phyloP scores from a whole-genome alignment of 106 monocot species.

The Platanthera zijinensis region DNA sequence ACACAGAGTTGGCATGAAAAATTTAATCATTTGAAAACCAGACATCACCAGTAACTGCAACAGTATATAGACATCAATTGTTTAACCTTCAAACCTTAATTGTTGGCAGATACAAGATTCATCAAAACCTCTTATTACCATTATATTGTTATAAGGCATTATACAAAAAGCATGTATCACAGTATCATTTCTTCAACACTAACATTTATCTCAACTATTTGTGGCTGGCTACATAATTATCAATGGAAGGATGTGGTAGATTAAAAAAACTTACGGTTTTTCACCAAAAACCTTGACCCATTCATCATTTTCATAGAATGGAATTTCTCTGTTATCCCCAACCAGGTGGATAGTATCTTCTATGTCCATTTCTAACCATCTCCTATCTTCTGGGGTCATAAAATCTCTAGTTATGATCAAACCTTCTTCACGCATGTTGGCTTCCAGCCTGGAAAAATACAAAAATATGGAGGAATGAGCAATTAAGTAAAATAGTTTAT shows the following conservation, averaged over 20 bases:
- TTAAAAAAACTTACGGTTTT: constrained; percentile 58
- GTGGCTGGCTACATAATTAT: background rate
- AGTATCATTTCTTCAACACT: background rate
- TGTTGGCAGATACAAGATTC: background rate
- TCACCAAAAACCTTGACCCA: constrained; percentile 59
- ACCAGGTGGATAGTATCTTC: constrained; percentile 47
- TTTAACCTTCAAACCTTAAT: background rate
- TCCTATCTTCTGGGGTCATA: constrained; percentile 61
- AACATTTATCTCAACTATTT: background rate
- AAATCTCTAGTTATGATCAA: constrained; percentile 63
- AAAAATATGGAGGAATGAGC: background rate
- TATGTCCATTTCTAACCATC: constrained; percentile 83
- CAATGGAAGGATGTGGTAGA: background rate
- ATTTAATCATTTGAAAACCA: background rate
- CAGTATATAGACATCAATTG: background rate
- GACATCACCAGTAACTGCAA: background rate
- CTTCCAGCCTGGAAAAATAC: constrained; percentile 52
- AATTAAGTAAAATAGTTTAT: background rate
- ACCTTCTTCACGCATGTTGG: constrained; percentile 73
- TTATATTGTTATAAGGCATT: background rate
- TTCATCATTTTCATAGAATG: constrained; percentile 76
- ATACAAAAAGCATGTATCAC: background rate
- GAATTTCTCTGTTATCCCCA: constrained; percentile 39
- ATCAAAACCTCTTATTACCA: background rate
- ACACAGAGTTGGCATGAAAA: background rate